A percentile compares a stretch with the other conserved stretches of the same genome.
Evolutionary conservation across 2,329 filamentous ascomycete species (phyloP).

Genomic region (Tolypocladium pustulatum): DNA sequence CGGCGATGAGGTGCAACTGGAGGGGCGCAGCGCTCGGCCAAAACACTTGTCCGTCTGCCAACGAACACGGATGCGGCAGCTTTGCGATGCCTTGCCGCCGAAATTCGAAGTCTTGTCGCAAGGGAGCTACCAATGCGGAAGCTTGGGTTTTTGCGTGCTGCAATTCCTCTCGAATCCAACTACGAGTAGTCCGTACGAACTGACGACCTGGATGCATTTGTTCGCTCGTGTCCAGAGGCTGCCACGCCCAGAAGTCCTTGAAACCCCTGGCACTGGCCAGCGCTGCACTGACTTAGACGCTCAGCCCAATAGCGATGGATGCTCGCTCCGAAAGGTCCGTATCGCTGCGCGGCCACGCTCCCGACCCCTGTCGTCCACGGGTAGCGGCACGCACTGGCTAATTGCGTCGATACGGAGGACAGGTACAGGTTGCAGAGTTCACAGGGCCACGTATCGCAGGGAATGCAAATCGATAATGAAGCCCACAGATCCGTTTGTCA

Average conservation of each 20-base stretch:
- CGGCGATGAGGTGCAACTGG: background rate
- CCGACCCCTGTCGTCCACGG: background rate
- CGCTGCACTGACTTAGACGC: no score
- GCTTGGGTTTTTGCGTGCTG: background rate
- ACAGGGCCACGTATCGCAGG: background rate
- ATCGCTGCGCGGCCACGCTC: background rate
- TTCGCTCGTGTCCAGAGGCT: background rate
- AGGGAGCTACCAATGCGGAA: background rate
- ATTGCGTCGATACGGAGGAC: background rate
- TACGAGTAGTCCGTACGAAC: no score
- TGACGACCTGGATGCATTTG: background rate
- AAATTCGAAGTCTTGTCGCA: background rate
- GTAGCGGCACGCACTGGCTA: background rate
- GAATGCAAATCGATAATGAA: background rate
- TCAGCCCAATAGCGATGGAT: no score
- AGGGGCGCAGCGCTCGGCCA: background rate
- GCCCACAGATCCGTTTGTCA: background rate
- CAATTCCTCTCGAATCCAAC: background rate
- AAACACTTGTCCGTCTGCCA: background rate
- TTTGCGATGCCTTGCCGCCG: background rate
- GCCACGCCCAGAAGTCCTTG: background rate
- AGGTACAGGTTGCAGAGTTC: background rate
- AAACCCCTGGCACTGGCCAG: no score
- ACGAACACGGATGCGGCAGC: background rate
- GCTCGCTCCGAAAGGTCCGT: no score